Evolutionary conservation across 192 early-diverging fungal genomes (phyloP), one percentile per base, ranked within the genome.

Genomic region (Spinellus fusiger): DNA sequence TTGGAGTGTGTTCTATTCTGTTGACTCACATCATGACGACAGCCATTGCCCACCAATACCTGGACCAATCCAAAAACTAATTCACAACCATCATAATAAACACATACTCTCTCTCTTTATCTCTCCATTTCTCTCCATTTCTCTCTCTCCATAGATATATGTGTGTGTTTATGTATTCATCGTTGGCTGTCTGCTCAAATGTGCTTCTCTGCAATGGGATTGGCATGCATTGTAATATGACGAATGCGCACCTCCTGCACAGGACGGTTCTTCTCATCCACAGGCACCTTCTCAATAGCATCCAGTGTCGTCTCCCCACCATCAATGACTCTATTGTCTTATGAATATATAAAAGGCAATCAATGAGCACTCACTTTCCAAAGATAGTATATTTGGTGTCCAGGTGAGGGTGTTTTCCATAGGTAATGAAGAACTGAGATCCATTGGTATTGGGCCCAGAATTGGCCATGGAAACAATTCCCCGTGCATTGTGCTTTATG

Each of bases 381-480:
- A 94, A 92, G 4, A 94, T 84, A 0, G 93, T 95, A 62, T 98
- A 89, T 57, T 94, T 98, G 50, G 83, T 80, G 56, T 98, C 94
- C 16, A 98, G 71, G 68, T 91, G 90, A 18, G 91, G 82, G 59
- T 93, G 91, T 49, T 90, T 89, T 27, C 71, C 84, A 54, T 93
- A 95, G 0, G 89, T 91, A 49, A 97, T 97, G 66, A 96, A 97
- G 76, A 89, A 91, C 62, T 90, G 89, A 16, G 88, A 91, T n/a
- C 83, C 86, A 55, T 95, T 95, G 25, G 92, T 93, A 50, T 96
- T 80, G 0, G 92, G 87, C 5, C 92, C 92, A 12, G 87, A 87
- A 64, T 92, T 96, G 25, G 94, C 94, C 94, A 96, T 96, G 15
- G 89, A 89, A 4, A 96, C 87, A 1, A 90, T 89, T 15, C 93